Evolutionary conservation across 2,329 filamentous ascomycete species (phyloP), one percentile per base, ranked within the genome.

Genomic region (Paracoccidioides brasiliensis): DNA sequence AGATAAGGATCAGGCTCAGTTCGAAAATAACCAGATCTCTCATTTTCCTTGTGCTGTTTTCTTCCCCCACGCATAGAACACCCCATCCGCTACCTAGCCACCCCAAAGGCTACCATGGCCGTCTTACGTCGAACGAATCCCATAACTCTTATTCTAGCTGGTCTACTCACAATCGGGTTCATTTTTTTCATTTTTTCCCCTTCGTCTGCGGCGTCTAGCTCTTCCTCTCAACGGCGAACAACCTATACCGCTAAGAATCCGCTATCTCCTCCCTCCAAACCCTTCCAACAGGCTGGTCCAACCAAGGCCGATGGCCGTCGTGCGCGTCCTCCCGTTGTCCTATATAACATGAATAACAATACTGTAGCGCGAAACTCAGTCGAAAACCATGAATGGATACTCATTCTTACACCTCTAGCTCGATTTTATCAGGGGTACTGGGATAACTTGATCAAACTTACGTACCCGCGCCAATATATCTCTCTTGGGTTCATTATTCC

Each of bases 401-500:
- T 98, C 55, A 87, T 98, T 67, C 80, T 98, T 58, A 96, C 93
- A 1, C 93, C 93, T 8, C 84, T 98, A 73, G 86, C 89, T 37
- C 83, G 88, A 59, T 98, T 97, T 78, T 97, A 96, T 72, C 84
- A 87, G 64, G 84, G 80, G 63, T 98, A 97, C 76, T 98, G 93
- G 91, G 85, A 94, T 70, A 98, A 97, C 65, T 78, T 98, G 33
- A 70, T 90, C 62, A 82, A 82, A 67, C 79, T 98, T 55, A 80
- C 74, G 65, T 98, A 97, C 69, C 93, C 93, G 3, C 93, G 96
- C 73, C 87, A 95, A 57, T 81, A 97, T 60, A 94, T 98, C 67
- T 94, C 89, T 0, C 78, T 98, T 33, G 93, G 89, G 42, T 98
- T 97, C 74, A 97, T 98, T 67, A 84, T 95, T 33, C 93, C 93